These are phyloP conservation scores for Aureobasidium sp. DNA, from an alignment of 2,329 filamentous ascomycete genomes.

Conservation along the genomic window DNA sequence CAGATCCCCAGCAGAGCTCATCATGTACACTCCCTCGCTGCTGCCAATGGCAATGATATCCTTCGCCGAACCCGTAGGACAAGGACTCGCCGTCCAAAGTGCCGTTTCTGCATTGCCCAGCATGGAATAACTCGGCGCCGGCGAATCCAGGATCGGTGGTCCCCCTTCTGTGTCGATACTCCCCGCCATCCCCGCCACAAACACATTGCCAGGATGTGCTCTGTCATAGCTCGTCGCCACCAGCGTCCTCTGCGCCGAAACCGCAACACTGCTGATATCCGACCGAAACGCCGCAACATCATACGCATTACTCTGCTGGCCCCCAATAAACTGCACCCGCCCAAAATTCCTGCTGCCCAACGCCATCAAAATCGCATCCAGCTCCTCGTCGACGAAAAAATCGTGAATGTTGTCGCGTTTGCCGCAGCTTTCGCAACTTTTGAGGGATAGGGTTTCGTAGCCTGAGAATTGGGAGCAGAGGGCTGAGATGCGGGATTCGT, in stretches of 20 bases:
- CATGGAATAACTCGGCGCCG: background rate
- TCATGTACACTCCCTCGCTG: background rate
- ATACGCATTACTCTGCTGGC: background rate
- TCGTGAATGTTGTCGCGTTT: conserved; percentile 15
- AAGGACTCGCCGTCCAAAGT: background rate
- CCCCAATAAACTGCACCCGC: background rate
- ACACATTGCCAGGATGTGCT: conserved; percentile 14
- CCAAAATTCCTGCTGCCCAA: background rate
- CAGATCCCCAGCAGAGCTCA: background rate
- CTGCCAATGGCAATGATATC: conserved; percentile 8
- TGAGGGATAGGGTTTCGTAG: background rate
- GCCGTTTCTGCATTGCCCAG: conserved; percentile 8
- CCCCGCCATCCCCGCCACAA: conserved; percentile 6
- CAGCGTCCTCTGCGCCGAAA: background rate
- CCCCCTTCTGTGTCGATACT: background rate
- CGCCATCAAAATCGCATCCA: conserved; percentile 4
- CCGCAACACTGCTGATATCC: conserved; percentile 3
- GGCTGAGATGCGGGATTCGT: conserved; percentile 7
- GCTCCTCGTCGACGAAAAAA: background rate
- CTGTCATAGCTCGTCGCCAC: conserved; percentile 5
- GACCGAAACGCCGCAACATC: conserved; percentile 11
- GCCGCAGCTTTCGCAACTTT: conserved; percentile 14
- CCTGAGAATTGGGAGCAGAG: conserved; percentile 1
- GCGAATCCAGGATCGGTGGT: conserved; percentile 5
- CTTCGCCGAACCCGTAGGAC: background rate